A percentile compares a stretch with the other conserved stretches of the same genome.
Evolutionary conservation across 108 stramenopile genomes (phyloP).

Genomic region (Pseudonitzschia pungens): DNA sequence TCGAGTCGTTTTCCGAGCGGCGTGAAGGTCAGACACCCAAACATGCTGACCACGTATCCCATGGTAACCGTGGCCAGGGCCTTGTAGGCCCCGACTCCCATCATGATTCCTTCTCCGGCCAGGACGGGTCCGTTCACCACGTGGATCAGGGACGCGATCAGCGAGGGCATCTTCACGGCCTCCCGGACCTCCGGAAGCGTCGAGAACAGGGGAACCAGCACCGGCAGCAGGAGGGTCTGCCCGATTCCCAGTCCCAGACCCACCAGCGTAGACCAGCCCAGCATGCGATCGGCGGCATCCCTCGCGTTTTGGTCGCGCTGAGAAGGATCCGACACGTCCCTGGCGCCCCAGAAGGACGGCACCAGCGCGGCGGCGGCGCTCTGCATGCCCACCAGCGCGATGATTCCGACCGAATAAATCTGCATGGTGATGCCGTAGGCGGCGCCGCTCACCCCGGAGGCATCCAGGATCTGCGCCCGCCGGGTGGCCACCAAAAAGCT

Average conservation of each 20-base stretch:
- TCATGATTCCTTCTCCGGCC: constrained; percentile 80
- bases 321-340: neutral
- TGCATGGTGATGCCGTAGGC: constrained; percentile 86
- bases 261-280: constrained; percentile 62
- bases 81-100: constrained; percentile 60
- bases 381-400: constrained; percentile 69
- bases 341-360: constrained; percentile 38
- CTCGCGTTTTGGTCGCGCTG: constrained; percentile 41
- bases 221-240: constrained; percentile 55
- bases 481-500: constrained; percentile 71
- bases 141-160: constrained; percentile 67
- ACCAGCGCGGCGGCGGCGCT: constrained; percentile 70
- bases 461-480: constrained; percentile 71
- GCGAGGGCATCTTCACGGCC: constrained; percentile 64
- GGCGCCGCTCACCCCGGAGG: constrained; percentile 73
- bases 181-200: constrained; percentile 70
- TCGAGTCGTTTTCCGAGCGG: constrained; percentile 64
- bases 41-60: constrained; percentile 52
- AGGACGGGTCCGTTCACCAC: constrained; percentile 72
- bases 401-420: constrained; percentile 68
- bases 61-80: constrained; percentile 62
- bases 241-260: constrained; percentile 53
- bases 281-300: constrained; percentile 66
- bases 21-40: constrained; percentile 45
- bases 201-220: constrained; percentile 66